These are phyloP conservation scores for Amaranthus palmeri DNA, from an alignment of 148 eudicot genomes.

Conservation along the genomic window DNA sequence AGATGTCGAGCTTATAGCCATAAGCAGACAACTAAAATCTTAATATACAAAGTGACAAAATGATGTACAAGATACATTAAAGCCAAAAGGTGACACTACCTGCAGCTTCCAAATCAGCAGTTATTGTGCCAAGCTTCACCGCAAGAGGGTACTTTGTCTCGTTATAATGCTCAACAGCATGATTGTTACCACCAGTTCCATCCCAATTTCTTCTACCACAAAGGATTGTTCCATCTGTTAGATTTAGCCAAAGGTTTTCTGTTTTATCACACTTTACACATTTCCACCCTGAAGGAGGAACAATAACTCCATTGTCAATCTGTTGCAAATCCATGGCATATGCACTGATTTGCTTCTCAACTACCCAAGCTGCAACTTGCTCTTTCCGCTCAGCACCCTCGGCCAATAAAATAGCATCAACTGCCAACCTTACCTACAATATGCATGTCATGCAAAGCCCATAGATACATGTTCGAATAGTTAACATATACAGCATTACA, in stretches of 20 bases:
- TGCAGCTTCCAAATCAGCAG: conserved; percentile 88
- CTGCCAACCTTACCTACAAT: conserved; percentile 83
- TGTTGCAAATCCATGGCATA: conserved; percentile 67
- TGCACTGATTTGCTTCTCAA: conserved; percentile 78
- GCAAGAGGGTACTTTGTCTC: conserved; percentile 77
- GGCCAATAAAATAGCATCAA: conserved; percentile 70
- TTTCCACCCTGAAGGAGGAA: conserved; percentile 94
- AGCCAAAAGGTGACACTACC: conserved; percentile 40
- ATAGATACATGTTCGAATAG: neutral
- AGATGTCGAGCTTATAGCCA: no score
- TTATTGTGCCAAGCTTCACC: conserved; percentile 94
- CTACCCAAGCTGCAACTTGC: conserved; percentile 87
- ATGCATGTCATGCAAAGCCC: conserved; percentile 21
- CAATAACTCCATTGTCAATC: conserved; percentile 56
- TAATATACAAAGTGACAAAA: neutral
- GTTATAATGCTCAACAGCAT: conserved; percentile 79
- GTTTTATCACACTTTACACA: conserved; percentile 91
- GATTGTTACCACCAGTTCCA: conserved; percentile 94
- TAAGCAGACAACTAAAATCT: neutral
- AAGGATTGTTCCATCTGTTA: conserved; percentile 87
- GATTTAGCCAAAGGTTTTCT: conserved; percentile 90
- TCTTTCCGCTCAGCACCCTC: conserved; percentile 90
- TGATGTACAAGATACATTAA: neutral
- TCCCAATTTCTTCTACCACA: conserved; percentile 98
- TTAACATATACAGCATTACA: neutral